Base-by-base conservation (phyloP, 2,329 filamentous ascomycete species). In the Cladosporium sp. region DNA sequence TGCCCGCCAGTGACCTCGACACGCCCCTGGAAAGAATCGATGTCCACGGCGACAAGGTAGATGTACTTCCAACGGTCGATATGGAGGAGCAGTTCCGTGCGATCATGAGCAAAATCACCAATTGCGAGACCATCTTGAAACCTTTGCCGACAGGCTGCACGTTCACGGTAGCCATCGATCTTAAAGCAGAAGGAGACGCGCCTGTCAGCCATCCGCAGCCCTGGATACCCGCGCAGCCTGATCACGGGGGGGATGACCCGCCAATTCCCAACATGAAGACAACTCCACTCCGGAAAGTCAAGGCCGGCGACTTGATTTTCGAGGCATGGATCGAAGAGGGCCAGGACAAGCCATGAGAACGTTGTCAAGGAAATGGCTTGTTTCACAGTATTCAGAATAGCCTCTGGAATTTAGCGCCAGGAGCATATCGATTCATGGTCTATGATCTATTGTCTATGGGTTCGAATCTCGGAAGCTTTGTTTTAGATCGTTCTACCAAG, bases 101-200 rank as follows among this genome's bases (percentile, higher is more conserved):
- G 2, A 82, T 82, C 0, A 72, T 92, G 59, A 72, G 79, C 50
- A 78, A 80, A 43, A 71, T 92, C 11, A 78, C 81, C 0, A 78
- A 82, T 54, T 77, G 80, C 3, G 81, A 77, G 8, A 77, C 82
- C 55, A 76, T 73, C 52, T 74, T 89, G 56, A 71, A 68, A 0
- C 68, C 76, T 0, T 65, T 90, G 18, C 85, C 86, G 0, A 69
- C 75, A 1, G 78, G 79, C 1, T 89, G 86, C 66, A 86, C 85
- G 0, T 92, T 87, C 67, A 88, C 86, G 0, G 68, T 92, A n/a
- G 85, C 84, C 0, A 78, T 92, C 38, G 87, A 92, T 68, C 66
- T 91, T 58, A 80, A 79, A 37, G 76, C 83, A 38, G 69, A 77
- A 9, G 74, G 72, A 31, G 34, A 43, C 14, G 69, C 74, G 31